Base-by-base conservation (phyloP, 768 basidiomycete genomes). In the Trametes coccinea region DNA sequence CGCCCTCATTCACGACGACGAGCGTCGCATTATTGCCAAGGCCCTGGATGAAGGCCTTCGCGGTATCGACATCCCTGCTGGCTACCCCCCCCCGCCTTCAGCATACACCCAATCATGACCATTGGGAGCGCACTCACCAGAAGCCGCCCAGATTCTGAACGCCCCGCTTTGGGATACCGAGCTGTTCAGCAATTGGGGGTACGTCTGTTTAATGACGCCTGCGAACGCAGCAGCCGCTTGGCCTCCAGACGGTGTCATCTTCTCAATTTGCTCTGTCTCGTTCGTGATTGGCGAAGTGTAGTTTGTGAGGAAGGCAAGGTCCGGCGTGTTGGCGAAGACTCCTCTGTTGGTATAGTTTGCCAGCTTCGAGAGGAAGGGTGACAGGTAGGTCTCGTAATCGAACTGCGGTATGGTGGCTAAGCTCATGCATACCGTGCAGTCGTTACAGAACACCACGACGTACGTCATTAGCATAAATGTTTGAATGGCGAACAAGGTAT, bases 381-480 rank as follows among this genome's bases (percentile, higher is more conserved):
- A 53, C 17, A 67, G 43, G 46, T 56, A 62, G 3, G 56, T 62
- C 54, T 64, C 63, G 33, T 67, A 67, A 17, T 67, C 66, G 37
- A 59, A 67, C 62, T 63, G 16, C 11, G 4, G 27, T 2, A 30
- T 17, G 5, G 8, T 9, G 14, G 16, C 27, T 29, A 7, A 27
- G 17, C 22, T 22, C 4, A 39, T 3, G 2, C 8, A 2, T 3
- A 11, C 49, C 5, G 14, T 34, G 33, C 17, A 10, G 22, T 22
- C 22, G 22, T 29, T 11, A 1, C 11, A 37, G 39, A 22, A 5
- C 1, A 9, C 5, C 5, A 16, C 3, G 8, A 51, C 62, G 8
- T 16, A 63, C 62, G 29, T 64, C 66, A 17, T 67, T 67, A 34
- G 64, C 66, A 34, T 67, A 65, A 6, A 65, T 67, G 40, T 67